A percentile compares a stretch with the other conserved stretches of the same genome.
phyloP scores from a whole-genome alignment of 305 asterid genomes.

The Andrographis paniculata region DNA sequence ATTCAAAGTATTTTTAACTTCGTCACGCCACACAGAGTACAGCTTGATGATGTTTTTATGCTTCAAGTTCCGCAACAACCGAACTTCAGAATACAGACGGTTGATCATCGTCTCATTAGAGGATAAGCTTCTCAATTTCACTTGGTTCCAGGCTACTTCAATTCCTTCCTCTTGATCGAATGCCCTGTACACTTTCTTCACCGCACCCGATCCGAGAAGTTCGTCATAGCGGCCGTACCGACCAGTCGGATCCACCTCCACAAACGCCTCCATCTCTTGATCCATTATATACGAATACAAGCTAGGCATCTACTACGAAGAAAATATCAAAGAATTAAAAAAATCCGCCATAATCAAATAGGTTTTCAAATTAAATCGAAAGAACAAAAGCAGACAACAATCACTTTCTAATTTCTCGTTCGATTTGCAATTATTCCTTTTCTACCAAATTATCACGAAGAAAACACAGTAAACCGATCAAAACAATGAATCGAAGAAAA shows the following conservation, averaged over 20 bases:
- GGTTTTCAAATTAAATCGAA: too few species aligned
- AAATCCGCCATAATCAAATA: too few species aligned
- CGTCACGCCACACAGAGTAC: slow-evolving; percentile 62
- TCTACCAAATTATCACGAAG: too few species aligned
- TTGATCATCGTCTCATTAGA: slow-evolving; percentile 43
- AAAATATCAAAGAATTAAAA: neutral
- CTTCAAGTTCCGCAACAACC: slow-evolving; percentile 35
- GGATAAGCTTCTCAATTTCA: slow-evolving; percentile 42
- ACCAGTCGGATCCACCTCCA: slow-evolving; percentile 56
- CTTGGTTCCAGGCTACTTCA: slow-evolving; percentile 90
- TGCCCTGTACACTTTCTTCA: slow-evolving; percentile 72
- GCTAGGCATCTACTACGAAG: slow-evolving; percentile 21
- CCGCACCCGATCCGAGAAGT: slow-evolving; percentile 64
- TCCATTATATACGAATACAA: slow-evolving; percentile 28
- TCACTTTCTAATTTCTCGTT: too few species aligned
- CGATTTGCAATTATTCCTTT: too few species aligned
- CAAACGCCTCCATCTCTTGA: slow-evolving; percentile 42
- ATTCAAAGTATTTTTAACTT: slow-evolving; percentile 44
- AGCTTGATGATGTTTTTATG: slow-evolving; percentile 46
- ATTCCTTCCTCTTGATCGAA: slow-evolving; percentile 87
- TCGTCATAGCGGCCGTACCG: slow-evolving; percentile 74
- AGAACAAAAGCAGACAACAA: too few species aligned
- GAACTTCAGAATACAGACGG: slow-evolving; percentile 51
- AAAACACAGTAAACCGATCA: too few species aligned
- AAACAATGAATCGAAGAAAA: too few species aligned